Base-by-base conservation (phyloP, 225 moss, liverwort and hornwort genomes). In the Marchantia polymorpha region DNA sequence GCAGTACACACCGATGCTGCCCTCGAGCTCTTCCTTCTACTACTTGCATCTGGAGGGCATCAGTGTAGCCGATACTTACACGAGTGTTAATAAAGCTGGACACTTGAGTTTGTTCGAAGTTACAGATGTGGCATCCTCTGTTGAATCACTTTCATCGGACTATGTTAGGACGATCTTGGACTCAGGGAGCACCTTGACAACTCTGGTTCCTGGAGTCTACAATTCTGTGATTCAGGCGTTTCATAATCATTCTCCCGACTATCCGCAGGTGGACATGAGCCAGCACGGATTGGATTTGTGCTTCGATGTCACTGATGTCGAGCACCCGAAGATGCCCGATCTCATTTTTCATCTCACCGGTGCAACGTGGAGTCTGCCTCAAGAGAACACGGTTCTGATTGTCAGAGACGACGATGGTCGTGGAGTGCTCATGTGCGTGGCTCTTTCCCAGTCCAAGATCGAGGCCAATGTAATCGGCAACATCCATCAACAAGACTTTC, bases 1-100 rank as follows among this genome's bases (percentile, higher is more conserved):
- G 30, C 72, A 73, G 50, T 73, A 73, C 50, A 73, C 72, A 39
- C 72, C 72, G 11, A 46, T 73, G 39, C 14, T 73, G 4, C 16
- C 72, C 27, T 7, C 39, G 14, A 26, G 30, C 8, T 2, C 10
- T 20, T 26, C 47, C n/a, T 73, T 31, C 12, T 73, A 73, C 50
- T 73, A 46, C 13, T 26, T 73, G 50, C 29, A 73, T 39, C 13
- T 73, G 72, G 50, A 46, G 2, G 72, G 72, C 39, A 49, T 73
- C 72, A 73, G 72, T 39, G 72, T 73, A 10, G 50, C 15, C 9
- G 72, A 39, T 67, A 16, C 14, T 25, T 25, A 14, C 47, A 73
- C 14, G 48, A 15, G 3, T 39, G 47, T 73, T 4, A 39, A 49
- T 46, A 26, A 13, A 2, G 8, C 30, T 39, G 72, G 47, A 1